A percentile compares a stretch with the other conserved stretches of the same genome.
Conservation (phyloP, 257 asterid species). For the Lycium barbarum region DNA sequence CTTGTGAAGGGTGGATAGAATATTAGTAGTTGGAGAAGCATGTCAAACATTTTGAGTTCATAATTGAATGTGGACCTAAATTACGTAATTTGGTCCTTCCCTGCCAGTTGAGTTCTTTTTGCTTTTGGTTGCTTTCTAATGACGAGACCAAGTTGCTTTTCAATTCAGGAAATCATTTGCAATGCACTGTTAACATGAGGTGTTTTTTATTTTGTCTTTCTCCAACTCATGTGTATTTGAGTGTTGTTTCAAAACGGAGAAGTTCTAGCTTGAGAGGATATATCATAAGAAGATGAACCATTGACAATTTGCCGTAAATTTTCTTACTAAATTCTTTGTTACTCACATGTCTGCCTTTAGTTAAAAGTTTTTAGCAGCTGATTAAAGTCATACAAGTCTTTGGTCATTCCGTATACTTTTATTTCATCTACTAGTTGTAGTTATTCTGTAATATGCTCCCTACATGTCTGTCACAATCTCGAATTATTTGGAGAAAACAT, state of each 20-base stretch:
- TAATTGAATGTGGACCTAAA: neutral
- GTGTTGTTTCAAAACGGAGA: neutral
- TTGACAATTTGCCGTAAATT: neutral
- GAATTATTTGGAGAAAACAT: too few relatives aligned
- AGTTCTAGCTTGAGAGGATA: constrained; percentile 2
- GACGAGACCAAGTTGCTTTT: neutral
- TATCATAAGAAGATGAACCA: neutral
- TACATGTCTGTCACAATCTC: too few relatives aligned
- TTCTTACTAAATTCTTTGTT: constrained; percentile 4
- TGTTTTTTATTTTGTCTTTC: neutral
- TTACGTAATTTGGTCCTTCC: constrained; percentile 9
- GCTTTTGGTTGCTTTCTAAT: neutral
- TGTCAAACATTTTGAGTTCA: neutral
- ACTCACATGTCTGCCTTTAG: neutral
- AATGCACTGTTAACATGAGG: neutral
- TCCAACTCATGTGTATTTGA: constrained; percentile 4
- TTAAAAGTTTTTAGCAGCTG: too few relatives aligned
- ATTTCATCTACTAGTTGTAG: too few relatives aligned
- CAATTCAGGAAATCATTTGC: neutral
- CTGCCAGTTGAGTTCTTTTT: constrained; percentile 7
- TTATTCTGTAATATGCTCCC: too few relatives aligned
- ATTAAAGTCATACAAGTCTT: too few relatives aligned
- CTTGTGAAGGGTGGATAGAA: neutral
- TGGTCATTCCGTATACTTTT: too few relatives aligned
- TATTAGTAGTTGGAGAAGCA: neutral